Conservation (phyloP, 1,139 yeast genomes). For the Pichia sp. region DNA sequence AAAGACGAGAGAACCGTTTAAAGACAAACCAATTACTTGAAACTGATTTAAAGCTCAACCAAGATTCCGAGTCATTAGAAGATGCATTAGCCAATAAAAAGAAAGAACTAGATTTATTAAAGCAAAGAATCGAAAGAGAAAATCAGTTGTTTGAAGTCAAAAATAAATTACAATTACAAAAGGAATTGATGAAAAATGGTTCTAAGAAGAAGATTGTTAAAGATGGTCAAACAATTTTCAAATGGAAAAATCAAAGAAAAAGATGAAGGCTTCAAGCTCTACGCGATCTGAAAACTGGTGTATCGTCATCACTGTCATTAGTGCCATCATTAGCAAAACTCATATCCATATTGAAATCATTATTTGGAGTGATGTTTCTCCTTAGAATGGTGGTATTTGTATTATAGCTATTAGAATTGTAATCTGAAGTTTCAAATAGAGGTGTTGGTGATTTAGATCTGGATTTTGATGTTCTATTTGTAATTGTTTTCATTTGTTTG, state of each 20-base stretch:
- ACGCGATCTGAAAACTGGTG: slow-evolving; percentile 34
- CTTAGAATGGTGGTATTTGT: background rate
- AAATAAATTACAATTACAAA: slow-evolving; percentile 64
- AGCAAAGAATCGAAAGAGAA: slow-evolving; percentile 61
- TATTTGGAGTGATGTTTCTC: background rate
- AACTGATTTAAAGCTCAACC: slow-evolving; percentile 19
- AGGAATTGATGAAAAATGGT: slow-evolving; percentile 88
- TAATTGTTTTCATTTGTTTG: background rate
- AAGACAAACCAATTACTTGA: slow-evolving; percentile 53
- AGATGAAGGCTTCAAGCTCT: slow-evolving; percentile 35
- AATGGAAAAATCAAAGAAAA: slow-evolving; percentile 85
- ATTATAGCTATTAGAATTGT: background rate
- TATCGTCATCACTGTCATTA: slow-evolving; percentile 32
- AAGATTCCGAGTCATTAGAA: slow-evolving; percentile 18
- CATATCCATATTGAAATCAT: background rate
- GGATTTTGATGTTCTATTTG: background rate
- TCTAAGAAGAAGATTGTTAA: slow-evolving; percentile 67
- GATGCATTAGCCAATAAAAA: slow-evolving; percentile 34
- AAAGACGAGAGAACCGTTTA: slow-evolving; percentile 67
- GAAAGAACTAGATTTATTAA: slow-evolving; percentile 48
- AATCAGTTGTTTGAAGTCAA: slow-evolving; percentile 61
- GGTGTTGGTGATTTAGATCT: slow-evolving; percentile 3
- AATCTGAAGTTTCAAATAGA: background rate
- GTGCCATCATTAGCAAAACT: slow-evolving; percentile 9
- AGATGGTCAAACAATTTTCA: slow-evolving; percentile 64